phyloP scores from a whole-genome alignment of 2,329 filamentous ascomycete genomes.

The Ophiocordyceps camponoti-rufipedis region DNA sequence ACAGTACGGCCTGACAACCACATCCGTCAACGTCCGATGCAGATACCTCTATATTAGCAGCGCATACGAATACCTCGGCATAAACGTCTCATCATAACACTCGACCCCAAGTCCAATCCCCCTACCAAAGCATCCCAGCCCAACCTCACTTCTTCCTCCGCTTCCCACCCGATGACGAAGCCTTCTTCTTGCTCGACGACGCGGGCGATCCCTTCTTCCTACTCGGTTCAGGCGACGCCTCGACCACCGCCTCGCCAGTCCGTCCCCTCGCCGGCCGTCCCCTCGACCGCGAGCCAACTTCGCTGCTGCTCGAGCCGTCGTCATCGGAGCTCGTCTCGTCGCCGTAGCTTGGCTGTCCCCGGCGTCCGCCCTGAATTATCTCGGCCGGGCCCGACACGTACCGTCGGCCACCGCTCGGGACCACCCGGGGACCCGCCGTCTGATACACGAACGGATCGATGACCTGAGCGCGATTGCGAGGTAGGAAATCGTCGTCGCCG shows the following conservation, averaged over 20 bases:
- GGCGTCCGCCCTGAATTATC: constrained; percentile 5
- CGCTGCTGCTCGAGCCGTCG: constrained; percentile 14
- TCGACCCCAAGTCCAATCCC: too few species aligned
- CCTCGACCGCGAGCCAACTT: constrained; percentile 4
- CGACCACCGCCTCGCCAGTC: constrained; percentile 13
- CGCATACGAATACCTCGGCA: too few species aligned
- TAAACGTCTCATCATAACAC: too few species aligned
- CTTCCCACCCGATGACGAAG: constrained; percentile 8
- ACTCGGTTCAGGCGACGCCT: constrained; percentile 12
- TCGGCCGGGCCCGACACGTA: constrained; percentile 17
- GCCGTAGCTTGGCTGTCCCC: constrained; percentile 8
- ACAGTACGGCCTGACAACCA: too few species aligned
- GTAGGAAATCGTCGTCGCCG: constrained; percentile 5
- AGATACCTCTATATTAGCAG: too few species aligned
- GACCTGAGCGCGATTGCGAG: constrained; percentile 5
- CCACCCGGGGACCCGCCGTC: constrained; percentile 18
- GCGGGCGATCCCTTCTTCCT: constrained; percentile 23
- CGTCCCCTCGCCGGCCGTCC: constrained; percentile 7
- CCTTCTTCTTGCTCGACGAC: constrained; percentile 21
- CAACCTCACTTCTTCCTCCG: constrained; percentile 15
- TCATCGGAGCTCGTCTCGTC: constrained; percentile 17
- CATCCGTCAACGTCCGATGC: too few species aligned
- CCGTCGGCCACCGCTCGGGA: constrained; percentile 5
- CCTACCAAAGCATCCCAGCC: neutral
- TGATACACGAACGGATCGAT: constrained; percentile 36